Evolutionary conservation across 257 asterid species (phyloP), one percentile per base, ranked within the genome.

Genomic region (Gentiana macrophylla): DNA sequence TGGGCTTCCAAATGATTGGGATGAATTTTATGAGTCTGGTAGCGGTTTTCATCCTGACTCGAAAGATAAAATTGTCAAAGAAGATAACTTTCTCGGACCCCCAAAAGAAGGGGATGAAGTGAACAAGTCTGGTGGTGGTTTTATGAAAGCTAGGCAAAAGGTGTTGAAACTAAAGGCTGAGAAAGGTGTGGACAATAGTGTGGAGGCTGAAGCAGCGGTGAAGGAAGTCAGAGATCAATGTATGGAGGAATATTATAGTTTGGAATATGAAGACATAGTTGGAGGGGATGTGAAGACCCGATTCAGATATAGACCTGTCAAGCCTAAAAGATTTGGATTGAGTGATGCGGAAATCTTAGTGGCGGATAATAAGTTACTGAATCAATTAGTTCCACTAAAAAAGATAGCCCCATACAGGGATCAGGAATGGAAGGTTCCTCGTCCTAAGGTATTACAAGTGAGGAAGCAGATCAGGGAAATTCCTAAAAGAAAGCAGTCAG

Each of bases 271-370:
- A 67, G 97, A 74, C 56, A 80, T 88, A 4, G 65, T 85, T 4
- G 97, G 84, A 4, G 97, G 84, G 4, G 97, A 81, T 66, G 58
- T 89, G 73, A 85, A 85, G 68, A 85, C 97, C 12, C 83, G 95
- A 64, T 89, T 89, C 62, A 83, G 78, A 72, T 89, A 89, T 78
- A 83, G 36, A 64, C 51, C 79, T 44, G 94, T 89, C 10, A 67
- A 78, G 35, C 63, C 86, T 12, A 79, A 72, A 60, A 79, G 77
- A 61, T 89, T 55, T 47, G 95, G 97, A 11, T 59, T 83, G 63
- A 65, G 12, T 15, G 50, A 92, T 1, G 76, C 67, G 46, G 89
- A 89, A 56, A 52, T 89, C 55, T 53, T 86, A 34, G 44, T 4
- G 53, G 59, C 75, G 74, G 94, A 86, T 55, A 94, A 89, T 36